Percentiles rank a stretch among this genome's conserved stretches.
Conservation (phyloP, 257 asterid species). For the Vinca minor region DNA sequence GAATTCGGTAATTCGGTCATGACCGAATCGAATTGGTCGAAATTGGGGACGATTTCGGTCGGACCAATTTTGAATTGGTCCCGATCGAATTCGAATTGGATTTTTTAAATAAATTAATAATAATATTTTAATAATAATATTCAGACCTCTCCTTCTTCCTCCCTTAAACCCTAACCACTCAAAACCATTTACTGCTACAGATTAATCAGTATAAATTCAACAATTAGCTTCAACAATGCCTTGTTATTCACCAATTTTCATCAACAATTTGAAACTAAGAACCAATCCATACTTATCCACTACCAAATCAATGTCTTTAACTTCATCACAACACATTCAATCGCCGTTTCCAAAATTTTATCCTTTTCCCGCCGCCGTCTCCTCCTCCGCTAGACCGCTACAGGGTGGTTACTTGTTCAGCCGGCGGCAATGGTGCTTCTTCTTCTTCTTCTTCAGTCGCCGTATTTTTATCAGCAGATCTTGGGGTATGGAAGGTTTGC, state of each 20-base stretch:
- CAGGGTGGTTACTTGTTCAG: slow-evolving; percentile 25
- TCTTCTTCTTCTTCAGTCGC: slow-evolving; percentile 29
- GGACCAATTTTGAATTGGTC: too few species aligned
- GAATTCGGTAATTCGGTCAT: too few species aligned
- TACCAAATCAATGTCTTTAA: slow-evolving; percentile 29
- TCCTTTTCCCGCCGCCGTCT: slow-evolving; percentile 8
- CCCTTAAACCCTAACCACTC: slow-evolving; percentile 49
- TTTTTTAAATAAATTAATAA: too few species aligned
- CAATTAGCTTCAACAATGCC: slow-evolving; percentile 13
- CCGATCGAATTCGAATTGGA: too few species aligned
- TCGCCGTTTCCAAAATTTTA: slow-evolving; percentile 21
- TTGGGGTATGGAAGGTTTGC: slow-evolving; percentile 61
- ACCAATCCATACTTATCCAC: slow-evolving; percentile 40
- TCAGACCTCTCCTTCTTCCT: too few species aligned
- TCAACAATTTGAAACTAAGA: slow-evolving; percentile 15
- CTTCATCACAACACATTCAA: slow-evolving; percentile 16
- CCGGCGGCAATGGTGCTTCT: too few species aligned
- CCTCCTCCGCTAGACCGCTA: too few species aligned
- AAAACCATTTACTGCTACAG: neutral
- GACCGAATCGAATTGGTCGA: too few species aligned
- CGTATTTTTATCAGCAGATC: slow-evolving; percentile 46
- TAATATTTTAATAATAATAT: too few species aligned
- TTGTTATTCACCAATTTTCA: slow-evolving; percentile 10
- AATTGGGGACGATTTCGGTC: too few species aligned
- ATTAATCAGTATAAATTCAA: neutral